Base-by-base conservation (phyloP, 169 alveolate species). In the Cryptosporidium xiaoi region DNA sequence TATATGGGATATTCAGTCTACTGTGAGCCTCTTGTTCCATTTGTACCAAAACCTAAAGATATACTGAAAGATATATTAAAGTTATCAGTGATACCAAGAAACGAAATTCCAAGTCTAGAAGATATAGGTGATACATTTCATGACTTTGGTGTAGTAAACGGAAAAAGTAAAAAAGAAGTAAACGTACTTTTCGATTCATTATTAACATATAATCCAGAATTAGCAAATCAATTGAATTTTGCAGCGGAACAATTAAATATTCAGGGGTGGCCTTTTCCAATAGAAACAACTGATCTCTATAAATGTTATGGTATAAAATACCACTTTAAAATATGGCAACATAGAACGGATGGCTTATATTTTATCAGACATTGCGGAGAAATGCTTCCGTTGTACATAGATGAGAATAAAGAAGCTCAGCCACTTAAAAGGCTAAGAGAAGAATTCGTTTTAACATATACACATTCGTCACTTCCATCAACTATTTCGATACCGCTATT, bases 221-320 rank as follows among this genome's bases (percentile, higher is more conserved):
- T 77, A 24, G 87, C 87, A 13, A 24, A 44, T 36, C 87, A 77
- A 46, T 18, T 77, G 36, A 62, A 56, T 44, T 77, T 60, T 44
- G 46, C 64, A 44, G 56, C 87, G 13, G 64, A 77, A 40, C 87
- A 77, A 48, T 27, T 77, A 12, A 77, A 77, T 46, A 77, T 77
- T 8, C 87, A 77, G 36, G 87, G 87, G 2, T 77, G 87, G 87
- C 87, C 87, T 44, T 77, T 77, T 62, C 87, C 87, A 27, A 77
- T 77, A 71, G 87, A 77, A 48, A 77, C 87, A 8, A 44, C 87
- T n/a, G 87, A 77, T 62, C 55, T 77, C 7, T 40, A 56, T 60
- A 56, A 56, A 15, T 62, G 34, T 27, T 77, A 77, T 24, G 87
- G 87, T 20, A 77, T 77, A 3, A 77, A 77, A 62, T 77, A 77